Base-by-base conservation (phyloP, 2,329 filamentous ascomycete species). In the Neospermospora avenae region DNA sequence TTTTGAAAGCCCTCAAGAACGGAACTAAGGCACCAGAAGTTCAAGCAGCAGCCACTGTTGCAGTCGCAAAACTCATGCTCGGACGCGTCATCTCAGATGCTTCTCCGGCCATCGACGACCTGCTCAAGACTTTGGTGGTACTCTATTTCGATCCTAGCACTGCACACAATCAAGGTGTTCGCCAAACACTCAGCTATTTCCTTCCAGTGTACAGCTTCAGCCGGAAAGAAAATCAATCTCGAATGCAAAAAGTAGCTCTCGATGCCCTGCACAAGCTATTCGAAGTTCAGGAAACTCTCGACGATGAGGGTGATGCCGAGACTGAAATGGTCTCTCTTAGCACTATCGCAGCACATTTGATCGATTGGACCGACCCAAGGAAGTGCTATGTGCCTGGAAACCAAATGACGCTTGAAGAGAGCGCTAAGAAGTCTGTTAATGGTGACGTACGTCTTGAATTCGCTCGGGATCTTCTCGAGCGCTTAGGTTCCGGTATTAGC, bases 321-420 rank as follows among this genome's bases (percentile, higher is more conserved):
- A 84, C 84, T 39, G 88, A 89, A 60, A 92, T 96, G 85, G 89
- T 93, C 8, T 86, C 87, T 67, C 82, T 96, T 65, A 82, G 84
- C 45, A 84, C 87, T 3, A 90, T 96, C 60, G 91, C 90, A 0
- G 86, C 90, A 3, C 93, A 92, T 70, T 77, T 98, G 7, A 85
- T 93, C 0, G 93, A 98, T 73, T 98, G 93, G 95, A 98, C 93
- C 0, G 93, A 98, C 73, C 92, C 93, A 39, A 81, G 93, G 53
- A 93, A 96, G 74, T 90, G 77, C 76, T 89, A 76, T 75, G 81
- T 73, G 59, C 81, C 77, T 65, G 68, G 77, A 48, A 72, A 72
- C 28, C 67, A 77, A 28, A 68, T 76, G 1, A 69, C 80, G 1
- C 76, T 77, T 60, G 76, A 75, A 55, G 84, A 89, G 52, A 79